These are phyloP conservation scores for Exophiala xenobiotica DNA, from an alignment of 2,329 filamentous ascomycete species.

Conservation along the genomic window DNA sequence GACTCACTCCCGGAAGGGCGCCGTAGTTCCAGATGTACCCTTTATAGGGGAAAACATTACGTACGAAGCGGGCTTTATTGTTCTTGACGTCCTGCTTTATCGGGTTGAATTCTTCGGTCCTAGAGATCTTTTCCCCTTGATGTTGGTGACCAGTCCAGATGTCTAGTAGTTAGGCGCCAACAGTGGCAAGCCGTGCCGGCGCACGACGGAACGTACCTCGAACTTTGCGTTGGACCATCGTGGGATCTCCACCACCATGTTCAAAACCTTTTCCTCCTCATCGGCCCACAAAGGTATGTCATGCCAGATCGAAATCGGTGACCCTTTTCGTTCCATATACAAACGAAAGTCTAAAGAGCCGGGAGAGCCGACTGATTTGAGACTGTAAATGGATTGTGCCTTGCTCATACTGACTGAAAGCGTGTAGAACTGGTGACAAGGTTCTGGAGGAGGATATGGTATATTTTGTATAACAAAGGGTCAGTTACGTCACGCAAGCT, in stretches of 20 bases:
- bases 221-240: constrained; percentile 99
- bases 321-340: constrained; percentile 84
- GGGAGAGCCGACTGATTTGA: background rate
- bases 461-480: background rate
- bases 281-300: constrained; percentile 98
- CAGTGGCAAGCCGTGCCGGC: background rate
- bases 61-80: constrained; percentile 97
- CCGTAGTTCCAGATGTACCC: constrained; percentile 99
- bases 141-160: constrained; percentile 1
- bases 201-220: constrained; percentile 90
- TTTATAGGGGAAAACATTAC: constrained; percentile 99
- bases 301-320: constrained; percentile 92
- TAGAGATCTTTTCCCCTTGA: constrained; percentile 73
- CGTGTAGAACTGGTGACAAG: background rate
- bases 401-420: background rate
- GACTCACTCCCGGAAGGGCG: constrained; percentile 88
- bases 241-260: constrained; percentile 99
- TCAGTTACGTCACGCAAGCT: too few relatives aligned
- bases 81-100: constrained; percentile 99
- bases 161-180: background rate
- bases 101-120: constrained; percentile 95
- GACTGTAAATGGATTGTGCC: background rate
- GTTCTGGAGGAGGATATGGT: background rate
- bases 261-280: constrained; percentile 87
- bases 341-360: constrained; percentile 3